These are phyloP conservation scores for Tephrocybe rancida DNA, from an alignment of 768 basidiomycete genomes.

Conservation along the genomic window DNA sequence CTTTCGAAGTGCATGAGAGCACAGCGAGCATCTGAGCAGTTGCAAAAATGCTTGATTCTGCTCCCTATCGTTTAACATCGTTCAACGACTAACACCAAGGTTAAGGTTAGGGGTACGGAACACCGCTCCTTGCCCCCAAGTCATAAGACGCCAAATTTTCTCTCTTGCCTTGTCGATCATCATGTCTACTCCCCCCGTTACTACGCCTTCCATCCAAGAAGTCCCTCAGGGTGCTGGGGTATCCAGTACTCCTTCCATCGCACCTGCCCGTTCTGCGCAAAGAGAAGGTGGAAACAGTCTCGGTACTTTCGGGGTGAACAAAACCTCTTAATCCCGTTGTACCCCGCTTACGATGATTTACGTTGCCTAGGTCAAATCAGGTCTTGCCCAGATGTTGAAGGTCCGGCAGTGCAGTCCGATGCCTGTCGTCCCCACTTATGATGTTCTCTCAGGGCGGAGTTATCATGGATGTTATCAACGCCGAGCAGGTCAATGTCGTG, in stretches of 20 bases:
- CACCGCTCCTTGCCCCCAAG: conserved; percentile 16
- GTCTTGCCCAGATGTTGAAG: conserved; percentile 97
- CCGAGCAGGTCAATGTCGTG: conserved; percentile 45
- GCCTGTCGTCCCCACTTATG: conserved; percentile 6
- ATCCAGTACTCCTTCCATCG: conserved; percentile 40
- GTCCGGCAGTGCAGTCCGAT: conserved; percentile 35
- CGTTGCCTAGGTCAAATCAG: conserved; percentile 77
- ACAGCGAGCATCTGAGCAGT: neutral
- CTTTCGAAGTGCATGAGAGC: neutral
- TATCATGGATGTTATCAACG: conserved; percentile 95
- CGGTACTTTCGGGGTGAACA: conserved; percentile 68
- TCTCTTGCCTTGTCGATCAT: conserved; percentile 3
- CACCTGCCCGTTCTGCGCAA: conserved; percentile 55
- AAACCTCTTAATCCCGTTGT: neutral
- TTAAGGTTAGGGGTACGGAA: conserved; percentile 32
- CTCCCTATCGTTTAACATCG: no score
- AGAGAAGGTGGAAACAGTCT: conserved; percentile 59
- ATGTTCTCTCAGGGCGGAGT: conserved; percentile 64
- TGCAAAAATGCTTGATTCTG: neutral
- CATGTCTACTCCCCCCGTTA: conserved; percentile 29
- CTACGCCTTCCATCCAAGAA: conserved; percentile 33
- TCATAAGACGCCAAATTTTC: conserved; percentile 18
- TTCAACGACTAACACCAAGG: conserved; percentile 20
- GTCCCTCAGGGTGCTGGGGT: conserved; percentile 43
- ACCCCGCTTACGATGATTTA: conserved; percentile 1